Conservation (phyloP, 129 eudicot species). For the Silybum marianum region DNA sequence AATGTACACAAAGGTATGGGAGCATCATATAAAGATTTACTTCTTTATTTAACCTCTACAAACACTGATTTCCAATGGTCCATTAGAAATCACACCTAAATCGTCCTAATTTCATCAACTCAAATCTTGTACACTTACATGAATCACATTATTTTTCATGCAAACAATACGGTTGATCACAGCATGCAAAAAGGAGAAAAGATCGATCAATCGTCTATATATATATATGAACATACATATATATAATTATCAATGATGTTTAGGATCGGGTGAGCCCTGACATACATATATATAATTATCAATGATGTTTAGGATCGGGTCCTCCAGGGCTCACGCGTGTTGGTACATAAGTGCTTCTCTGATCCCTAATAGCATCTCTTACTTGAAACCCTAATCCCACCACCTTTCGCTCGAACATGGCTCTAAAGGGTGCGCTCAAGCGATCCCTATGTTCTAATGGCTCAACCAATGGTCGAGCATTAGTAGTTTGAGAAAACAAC, state of each 20-base stretch:
- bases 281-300: not conserved
- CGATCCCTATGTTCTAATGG: constrained; percentile 14
- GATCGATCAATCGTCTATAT: not conserved
- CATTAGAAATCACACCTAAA: not conserved
- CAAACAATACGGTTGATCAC: not conserved
- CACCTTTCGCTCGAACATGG: constrained; percentile 26
- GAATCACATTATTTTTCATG: not conserved
- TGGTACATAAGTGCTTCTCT: constrained; percentile 15
- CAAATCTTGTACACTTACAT: not conserved
- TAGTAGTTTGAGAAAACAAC: constrained; percentile 8
- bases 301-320: constrained; percentile 42
- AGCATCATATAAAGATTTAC: not conserved
- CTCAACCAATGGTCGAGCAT: constrained; percentile 27
- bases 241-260: constrained; percentile 25
- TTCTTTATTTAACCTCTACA: not conserved
- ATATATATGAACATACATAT: not conserved
- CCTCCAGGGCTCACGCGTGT: constrained; percentile 39
- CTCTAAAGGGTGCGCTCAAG: constrained; percentile 31
- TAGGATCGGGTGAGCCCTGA: constrained; percentile 39
- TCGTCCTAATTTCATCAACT: not conserved
- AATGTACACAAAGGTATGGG: not conserved
- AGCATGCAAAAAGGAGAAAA: not conserved
- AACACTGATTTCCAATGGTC: too few species aligned
- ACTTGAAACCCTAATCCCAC: constrained; percentile 7
- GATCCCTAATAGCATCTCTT: constrained; percentile 6